Evolutionary conservation across 2,329 filamentous ascomycete species (phyloP).

Genomic region (Helicocarpus griseus): DNA sequence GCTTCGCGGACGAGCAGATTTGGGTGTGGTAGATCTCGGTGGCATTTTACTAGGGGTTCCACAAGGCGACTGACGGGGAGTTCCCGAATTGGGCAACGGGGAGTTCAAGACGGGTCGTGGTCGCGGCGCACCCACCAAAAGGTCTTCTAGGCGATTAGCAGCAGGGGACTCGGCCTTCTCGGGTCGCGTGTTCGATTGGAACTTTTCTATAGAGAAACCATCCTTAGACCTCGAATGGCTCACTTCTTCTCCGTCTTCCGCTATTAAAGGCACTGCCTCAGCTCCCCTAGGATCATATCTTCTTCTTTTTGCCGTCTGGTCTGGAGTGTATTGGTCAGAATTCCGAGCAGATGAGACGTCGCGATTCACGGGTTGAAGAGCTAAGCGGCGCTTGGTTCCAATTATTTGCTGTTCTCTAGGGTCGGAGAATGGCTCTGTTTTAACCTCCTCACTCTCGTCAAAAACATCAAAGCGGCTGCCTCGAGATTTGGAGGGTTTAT

Average conservation of each 20-base stretch:
- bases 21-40: neutral
- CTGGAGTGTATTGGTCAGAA: slow-evolving; percentile 8
- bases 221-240: neutral
- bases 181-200: neutral
- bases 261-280: slow-evolving; percentile 35
- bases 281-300: slow-evolving; percentile 22
- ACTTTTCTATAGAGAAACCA: neutral
- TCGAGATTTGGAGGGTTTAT: neutral
- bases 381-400: slow-evolving; percentile 8
- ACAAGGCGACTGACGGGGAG: neutral
- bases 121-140: slow-evolving; percentile 16
- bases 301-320: slow-evolving; percentile 25
- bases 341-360: slow-evolving; percentile 14
- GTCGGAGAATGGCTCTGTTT: neutral
- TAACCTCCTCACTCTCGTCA: neutral
- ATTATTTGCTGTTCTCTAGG: neutral
- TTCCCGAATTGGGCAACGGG: neutral
- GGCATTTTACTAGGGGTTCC: neutral
- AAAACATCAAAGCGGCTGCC: neutral
- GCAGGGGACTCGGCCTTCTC: slow-evolving; percentile 4
- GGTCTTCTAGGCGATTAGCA: slow-evolving; percentile 21
- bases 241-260: slow-evolving; percentile 41
- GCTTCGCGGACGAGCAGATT: neutral
- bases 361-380: slow-evolving; percentile 22
- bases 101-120: slow-evolving; percentile 7